phyloP scores from a whole-genome alignment of 352 stramenopile genomes.

The Globisporangium takayamanum region DNA sequence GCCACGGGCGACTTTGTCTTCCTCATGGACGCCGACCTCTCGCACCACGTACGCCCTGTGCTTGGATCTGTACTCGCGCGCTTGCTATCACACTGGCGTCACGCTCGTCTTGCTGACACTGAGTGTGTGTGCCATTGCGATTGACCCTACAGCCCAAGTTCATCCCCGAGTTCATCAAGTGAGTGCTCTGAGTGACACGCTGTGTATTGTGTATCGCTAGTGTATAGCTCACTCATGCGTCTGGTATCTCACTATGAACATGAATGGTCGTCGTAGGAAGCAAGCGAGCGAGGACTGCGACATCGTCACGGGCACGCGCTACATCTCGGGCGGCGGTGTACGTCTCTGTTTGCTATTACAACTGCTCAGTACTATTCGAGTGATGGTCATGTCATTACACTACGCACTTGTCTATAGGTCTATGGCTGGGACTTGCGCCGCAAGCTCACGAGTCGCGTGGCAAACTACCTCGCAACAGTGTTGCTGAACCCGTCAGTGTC shows the following conservation, averaged over 20 bases:
- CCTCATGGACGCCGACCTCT: conserved; percentile 98
- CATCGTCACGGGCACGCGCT: conserved; percentile 96
- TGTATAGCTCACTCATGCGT: background rate
- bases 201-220: background rate
- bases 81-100: background rate
- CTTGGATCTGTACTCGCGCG: background rate
- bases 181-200: background rate
- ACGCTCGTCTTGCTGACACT: background rate
- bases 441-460: conserved; percentile 95
- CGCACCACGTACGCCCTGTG: conserved; percentile 85
- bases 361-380: background rate
- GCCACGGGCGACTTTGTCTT: conserved; percentile 93
- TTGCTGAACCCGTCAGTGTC: conserved; percentile 93
- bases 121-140: background rate
- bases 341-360: conserved; percentile 16
- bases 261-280: conserved; percentile 31
- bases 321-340: conserved; percentile 90
- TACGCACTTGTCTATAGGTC: conserved; percentile 38
- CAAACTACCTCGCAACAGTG: conserved; percentile 97
- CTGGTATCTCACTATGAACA: conserved; percentile 1
- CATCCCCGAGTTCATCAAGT: conserved; percentile 91
- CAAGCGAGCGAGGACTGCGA: conserved; percentile 80
- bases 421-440: conserved; percentile 95
- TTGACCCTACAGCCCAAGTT: conserved; percentile 89
- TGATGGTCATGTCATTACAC: background rate